phyloP scores from a whole-genome alignment of 2,329 filamentous ascomycete species.

The Cyphellophora attinorum region DNA sequence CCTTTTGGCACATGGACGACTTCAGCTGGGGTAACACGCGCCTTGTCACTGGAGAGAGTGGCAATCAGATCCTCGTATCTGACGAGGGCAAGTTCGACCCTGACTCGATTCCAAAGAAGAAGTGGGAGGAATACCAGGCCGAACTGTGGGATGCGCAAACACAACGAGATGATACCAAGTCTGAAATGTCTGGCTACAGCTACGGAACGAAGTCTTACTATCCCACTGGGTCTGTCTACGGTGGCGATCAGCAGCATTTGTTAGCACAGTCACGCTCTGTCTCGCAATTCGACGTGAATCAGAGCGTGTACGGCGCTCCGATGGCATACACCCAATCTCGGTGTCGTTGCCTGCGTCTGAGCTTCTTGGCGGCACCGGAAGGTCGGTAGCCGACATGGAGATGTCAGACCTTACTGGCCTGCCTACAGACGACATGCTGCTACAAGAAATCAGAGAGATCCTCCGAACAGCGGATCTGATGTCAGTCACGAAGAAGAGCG shows the following conservation, averaged over 20 bases:
- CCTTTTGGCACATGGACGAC: conserved; percentile 99
- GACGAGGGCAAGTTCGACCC: conserved; percentile 99
- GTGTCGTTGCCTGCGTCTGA: conserved; percentile 75
- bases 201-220: conserved; percentile 78
- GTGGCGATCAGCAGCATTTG: conserved; percentile 22
- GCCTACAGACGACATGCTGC: conserved; percentile 78
- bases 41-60: conserved; percentile 88
- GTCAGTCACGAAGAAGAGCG: conserved; percentile 97
- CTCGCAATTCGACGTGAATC: conserved; percentile 49
- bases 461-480: conserved; percentile 86
- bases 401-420: conserved; percentile 65
- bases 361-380: conserved; percentile 55
- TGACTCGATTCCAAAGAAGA: conserved; percentile 85
- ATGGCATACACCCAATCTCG: conserved; percentile 46
- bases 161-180: conserved; percentile 66
- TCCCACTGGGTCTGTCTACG: conserved; percentile 60
- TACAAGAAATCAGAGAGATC: conserved; percentile 92
- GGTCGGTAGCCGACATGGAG: conserved; percentile 58
- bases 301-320: conserved; percentile 27
- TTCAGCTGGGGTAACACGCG: conserved; percentile 99
- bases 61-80: conserved; percentile 82
- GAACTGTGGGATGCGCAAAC: conserved; percentile 96
- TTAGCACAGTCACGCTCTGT: conserved; percentile 50
- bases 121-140: conserved; percentile 97
- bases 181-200: conserved; percentile 85